Conservation (phyloP, 352 stramenopile genomes). For the Phytopythium chamaehyphon region DNA sequence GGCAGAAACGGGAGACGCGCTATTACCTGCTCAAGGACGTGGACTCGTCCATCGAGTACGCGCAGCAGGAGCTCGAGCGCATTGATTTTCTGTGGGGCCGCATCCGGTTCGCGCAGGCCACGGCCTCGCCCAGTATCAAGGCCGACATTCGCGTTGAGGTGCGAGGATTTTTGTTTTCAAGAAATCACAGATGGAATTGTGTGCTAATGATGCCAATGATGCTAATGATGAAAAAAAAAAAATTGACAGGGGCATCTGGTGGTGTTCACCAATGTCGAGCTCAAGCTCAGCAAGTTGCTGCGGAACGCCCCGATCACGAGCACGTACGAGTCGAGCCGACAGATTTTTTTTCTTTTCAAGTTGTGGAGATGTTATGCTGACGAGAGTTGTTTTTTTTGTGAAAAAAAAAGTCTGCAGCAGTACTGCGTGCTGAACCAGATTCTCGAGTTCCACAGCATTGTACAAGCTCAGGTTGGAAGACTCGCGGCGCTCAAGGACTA, state of each 20-base stretch:
- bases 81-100: slow-evolving; percentile 82
- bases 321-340: too few species aligned
- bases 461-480: slow-evolving; percentile 50
- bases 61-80: slow-evolving; percentile 64
- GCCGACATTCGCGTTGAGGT: slow-evolving; percentile 73
- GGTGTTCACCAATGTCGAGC: slow-evolving; percentile 62
- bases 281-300: slow-evolving; percentile 57
- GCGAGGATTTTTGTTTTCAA: background rate
- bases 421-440: slow-evolving; percentile 85
- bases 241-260: slow-evolving; percentile 57
- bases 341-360: too few species aligned
- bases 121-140: slow-evolving; percentile 44
- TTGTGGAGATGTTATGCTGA: too few species aligned
- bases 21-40: slow-evolving; percentile 61
- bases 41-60: slow-evolving; percentile 37
- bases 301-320: slow-evolving; percentile 45
- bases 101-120: slow-evolving; percentile 60
- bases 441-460: slow-evolving; percentile 72
- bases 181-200: too few species aligned
- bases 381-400: too few species aligned
- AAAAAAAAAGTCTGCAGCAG: slow-evolving; percentile 73
- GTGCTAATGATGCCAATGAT: too few species aligned
- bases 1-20: slow-evolving; percentile 55
- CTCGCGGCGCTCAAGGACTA: slow-evolving; percentile 52
- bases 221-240: background rate